Evolutionary conservation across 1,139 yeast species (phyloP).

Genomic region (Kodamaea sp.): DNA sequence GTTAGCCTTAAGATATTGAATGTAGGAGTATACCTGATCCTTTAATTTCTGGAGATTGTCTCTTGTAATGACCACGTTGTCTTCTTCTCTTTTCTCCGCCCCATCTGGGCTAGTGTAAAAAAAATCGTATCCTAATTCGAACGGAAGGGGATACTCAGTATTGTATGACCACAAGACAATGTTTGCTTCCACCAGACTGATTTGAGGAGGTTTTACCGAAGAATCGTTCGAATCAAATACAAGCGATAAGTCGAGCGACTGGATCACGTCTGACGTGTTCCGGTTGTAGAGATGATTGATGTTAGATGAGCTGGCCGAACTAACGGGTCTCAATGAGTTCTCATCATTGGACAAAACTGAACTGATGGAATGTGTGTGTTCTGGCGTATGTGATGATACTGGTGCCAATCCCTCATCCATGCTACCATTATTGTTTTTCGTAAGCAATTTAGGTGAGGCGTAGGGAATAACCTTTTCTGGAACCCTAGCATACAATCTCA

Average conservation of each 20-base stretch:
- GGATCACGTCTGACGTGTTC: conserved; percentile 22
- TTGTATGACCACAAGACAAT: conserved; percentile 45
- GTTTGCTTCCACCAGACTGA: conserved; percentile 36
- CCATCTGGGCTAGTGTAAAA: conserved; percentile 35
- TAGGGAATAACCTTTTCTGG: conserved; percentile 41
- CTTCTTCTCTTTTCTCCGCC: conserved; percentile 15
- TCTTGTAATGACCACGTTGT: conserved; percentile 36
- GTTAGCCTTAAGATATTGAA: conserved; percentile 36
- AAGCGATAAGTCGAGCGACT: conserved; percentile 28
- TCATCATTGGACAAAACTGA: conserved; percentile 5
- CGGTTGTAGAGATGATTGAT: conserved; percentile 38
- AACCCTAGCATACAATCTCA: conserved; percentile 34
- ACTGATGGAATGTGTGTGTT: not conserved
- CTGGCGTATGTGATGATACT: conserved; percentile 3
- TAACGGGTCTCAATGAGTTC: conserved; percentile 17
- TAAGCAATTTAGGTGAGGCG: conserved; percentile 40
- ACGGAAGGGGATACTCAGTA: conserved; percentile 46
- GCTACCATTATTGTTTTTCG: conserved; percentile 34
- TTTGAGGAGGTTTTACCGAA: conserved; percentile 31
- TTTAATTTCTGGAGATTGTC: conserved; percentile 39
- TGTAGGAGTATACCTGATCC: conserved; percentile 35
- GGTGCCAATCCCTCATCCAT: conserved; percentile 4
- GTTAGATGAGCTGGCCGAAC: conserved; percentile 19
- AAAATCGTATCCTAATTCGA: conserved; percentile 43
- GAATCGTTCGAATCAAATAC: conserved; percentile 26